Conservation (phyloP, 2,329 filamentous ascomycete genomes). For the Cercospora sesami region DNA sequence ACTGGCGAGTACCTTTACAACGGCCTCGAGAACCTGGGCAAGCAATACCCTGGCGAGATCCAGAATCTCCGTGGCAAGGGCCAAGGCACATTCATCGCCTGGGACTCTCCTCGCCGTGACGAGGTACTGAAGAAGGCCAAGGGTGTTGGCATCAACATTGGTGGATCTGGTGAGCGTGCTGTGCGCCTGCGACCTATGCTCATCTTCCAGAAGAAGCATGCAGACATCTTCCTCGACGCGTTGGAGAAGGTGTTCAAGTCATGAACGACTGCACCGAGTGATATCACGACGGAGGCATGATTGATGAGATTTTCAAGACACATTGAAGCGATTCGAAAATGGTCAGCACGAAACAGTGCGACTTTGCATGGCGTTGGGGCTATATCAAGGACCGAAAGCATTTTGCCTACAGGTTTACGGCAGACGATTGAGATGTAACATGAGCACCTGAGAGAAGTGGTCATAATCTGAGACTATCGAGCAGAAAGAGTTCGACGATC, state of each 20-base stretch:
- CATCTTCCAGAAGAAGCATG: slow-evolving; percentile 88
- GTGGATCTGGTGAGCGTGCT: slow-evolving; percentile 72
- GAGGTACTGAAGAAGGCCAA: slow-evolving; percentile 78
- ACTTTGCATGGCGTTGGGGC: slow-evolving; percentile 18
- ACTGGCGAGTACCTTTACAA: slow-evolving; percentile 77
- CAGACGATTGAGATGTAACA: slow-evolving; percentile 2
- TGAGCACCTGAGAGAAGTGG: not conserved
- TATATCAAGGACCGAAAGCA: not conserved
- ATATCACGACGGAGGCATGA: slow-evolving; percentile 2
- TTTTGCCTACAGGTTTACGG: not conserved
- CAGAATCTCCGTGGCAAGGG: slow-evolving; percentile 82
- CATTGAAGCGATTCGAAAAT: slow-evolving; percentile 15
- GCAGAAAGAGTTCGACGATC: not conserved
- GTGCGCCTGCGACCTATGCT: slow-evolving; percentile 86
- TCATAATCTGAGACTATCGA: not conserved
- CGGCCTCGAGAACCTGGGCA: slow-evolving; percentile 66
- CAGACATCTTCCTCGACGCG: slow-evolving; percentile 71
- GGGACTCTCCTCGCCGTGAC: slow-evolving; percentile 78
- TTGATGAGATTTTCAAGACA: slow-evolving; percentile 4
- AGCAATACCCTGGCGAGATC: slow-evolving; percentile 74
- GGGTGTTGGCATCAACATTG: slow-evolving; percentile 80
- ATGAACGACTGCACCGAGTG: slow-evolving; percentile 18
- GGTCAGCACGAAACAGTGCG: slow-evolving; percentile 7
- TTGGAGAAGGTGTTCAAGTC: slow-evolving; percentile 39
- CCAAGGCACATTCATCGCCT: slow-evolving; percentile 89